phyloP scores from a whole-genome alignment of 139 green algal genomes.

The Coelastrella sp. region DNA sequence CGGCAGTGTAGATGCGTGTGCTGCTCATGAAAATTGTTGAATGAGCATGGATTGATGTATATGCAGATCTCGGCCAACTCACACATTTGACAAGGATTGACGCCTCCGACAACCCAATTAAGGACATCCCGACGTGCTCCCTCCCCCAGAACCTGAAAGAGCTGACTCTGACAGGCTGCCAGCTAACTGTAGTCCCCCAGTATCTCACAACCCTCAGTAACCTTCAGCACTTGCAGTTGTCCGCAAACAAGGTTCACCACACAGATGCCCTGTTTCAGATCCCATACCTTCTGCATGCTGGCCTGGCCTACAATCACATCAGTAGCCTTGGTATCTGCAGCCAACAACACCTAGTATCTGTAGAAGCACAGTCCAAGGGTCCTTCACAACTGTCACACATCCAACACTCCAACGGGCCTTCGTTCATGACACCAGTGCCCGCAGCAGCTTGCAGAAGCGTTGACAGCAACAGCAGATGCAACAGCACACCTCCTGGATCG shows the following conservation, averaged over 20 bases:
- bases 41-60: too few species aligned
- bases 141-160: constrained; percentile 6
- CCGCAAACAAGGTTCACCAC: constrained; percentile 23
- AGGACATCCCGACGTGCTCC: not conserved
- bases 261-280: not conserved
- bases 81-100: not conserved
- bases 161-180: constrained; percentile 13
- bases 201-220: not conserved
- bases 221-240: constrained; percentile 32
- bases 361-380: too few species aligned
- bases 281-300: constrained; percentile 15
- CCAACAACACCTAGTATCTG: not conserved
- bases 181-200: not conserved
- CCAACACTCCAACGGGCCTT: too few species aligned
- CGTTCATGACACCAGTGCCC: too few species aligned
- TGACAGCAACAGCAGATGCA: too few species aligned
- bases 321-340: not conserved
- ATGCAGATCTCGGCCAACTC: not conserved
- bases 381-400: too few species aligned
- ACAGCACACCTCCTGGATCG: too few species aligned
- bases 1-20: not conserved
- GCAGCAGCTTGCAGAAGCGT: too few species aligned
- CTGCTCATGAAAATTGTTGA: too few species aligned
- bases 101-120: constrained; percentile 32
- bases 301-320: constrained; percentile 32